Evolutionary conservation across 2,329 filamentous ascomycete genomes (phyloP), one percentile per base, ranked within the genome.

Genomic region (Scorias spongiosa): DNA sequence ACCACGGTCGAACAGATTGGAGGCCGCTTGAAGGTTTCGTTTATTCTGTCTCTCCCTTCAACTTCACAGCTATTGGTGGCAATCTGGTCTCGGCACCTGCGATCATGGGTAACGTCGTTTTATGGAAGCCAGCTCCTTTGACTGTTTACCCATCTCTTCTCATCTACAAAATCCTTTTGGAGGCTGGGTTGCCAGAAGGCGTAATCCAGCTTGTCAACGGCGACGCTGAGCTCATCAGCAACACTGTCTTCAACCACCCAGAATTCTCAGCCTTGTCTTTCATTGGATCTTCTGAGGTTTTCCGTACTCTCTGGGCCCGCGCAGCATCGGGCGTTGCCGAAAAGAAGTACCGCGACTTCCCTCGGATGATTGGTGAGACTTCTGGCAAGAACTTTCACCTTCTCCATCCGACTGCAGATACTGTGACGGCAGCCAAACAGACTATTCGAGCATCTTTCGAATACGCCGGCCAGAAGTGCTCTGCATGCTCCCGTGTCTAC

Each of bases 311-410:
- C 0, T 59, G 58, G 43, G 56, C 44, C 36, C 58, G 56, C 42
- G 58, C 60, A 12, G 64, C 60, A 10, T 40, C 57, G 26, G 55
- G 49, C 7, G 49, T 54, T 7, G 57, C 48, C 2, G 52, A 51
- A 2, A 56, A 57, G 14, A 58, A 51, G 2, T 64, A 64, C 43
- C 52, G 56, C 14, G 57, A 63, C 37, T 64, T 57, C 53, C 69
- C 69, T 1, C 59, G 68, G 1, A 58, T 72, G 28, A 65, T 72
- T 2, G 70, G 68, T 44, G 70, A 73, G 59, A 73, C 69, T 0
- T 64, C 66, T 42, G 70, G 70, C 42, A 73, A 73, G 64, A 73
- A 73, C 56, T 72, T 72, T 60, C 67, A 70, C 36, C 54, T 74
- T 14, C 48, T 74, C 32, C 70, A 73, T 54, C 49, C 57, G 0